Evolutionary conservation across 2,329 filamentous ascomycete species (phyloP).

Genomic region (Pezicula radicicola): DNA sequence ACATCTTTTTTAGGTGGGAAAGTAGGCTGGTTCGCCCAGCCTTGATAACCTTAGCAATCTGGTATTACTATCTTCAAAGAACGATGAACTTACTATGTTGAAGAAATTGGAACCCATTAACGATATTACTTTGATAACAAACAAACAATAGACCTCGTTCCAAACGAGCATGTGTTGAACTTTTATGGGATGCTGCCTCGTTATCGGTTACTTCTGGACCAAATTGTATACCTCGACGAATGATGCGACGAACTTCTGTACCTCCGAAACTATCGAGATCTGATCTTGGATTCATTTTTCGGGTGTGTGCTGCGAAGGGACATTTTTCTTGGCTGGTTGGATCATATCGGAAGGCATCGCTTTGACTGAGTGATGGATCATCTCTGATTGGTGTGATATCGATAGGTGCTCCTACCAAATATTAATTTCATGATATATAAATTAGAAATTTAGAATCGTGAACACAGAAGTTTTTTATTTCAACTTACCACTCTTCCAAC

Average conservation of each 20-base stretch:
- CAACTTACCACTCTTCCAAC: slow-evolving; percentile 34
- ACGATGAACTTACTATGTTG: slow-evolving; percentile 27
- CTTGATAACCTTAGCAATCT: slow-evolving; percentile 1
- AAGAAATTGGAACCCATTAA: slow-evolving; percentile 37
- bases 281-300: slow-evolving; percentile 42
- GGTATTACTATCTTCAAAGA: neutral
- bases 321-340: slow-evolving; percentile 32
- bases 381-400: slow-evolving; percentile 11
- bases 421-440: too few species aligned
- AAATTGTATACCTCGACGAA: slow-evolving; percentile 35
- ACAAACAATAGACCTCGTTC: slow-evolving; percentile 43
- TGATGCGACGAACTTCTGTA: slow-evolving; percentile 31
- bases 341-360: slow-evolving; percentile 27
- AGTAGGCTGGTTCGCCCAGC: slow-evolving; percentile 18
- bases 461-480: neutral
- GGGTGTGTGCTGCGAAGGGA: slow-evolving; percentile 43
- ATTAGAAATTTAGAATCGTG: neutral
- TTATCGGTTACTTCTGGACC: slow-evolving; percentile 33
- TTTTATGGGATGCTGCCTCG: slow-evolving; percentile 26
- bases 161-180: neutral
- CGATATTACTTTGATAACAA: slow-evolving; percentile 41
- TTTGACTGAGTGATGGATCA: too few species aligned
- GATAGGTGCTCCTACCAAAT: neutral
- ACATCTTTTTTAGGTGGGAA: slow-evolving; percentile 18
- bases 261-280: slow-evolving; percentile 27